phyloP scores from a whole-genome alignment of 305 asterid species.

The Ruellia speciosa region DNA sequence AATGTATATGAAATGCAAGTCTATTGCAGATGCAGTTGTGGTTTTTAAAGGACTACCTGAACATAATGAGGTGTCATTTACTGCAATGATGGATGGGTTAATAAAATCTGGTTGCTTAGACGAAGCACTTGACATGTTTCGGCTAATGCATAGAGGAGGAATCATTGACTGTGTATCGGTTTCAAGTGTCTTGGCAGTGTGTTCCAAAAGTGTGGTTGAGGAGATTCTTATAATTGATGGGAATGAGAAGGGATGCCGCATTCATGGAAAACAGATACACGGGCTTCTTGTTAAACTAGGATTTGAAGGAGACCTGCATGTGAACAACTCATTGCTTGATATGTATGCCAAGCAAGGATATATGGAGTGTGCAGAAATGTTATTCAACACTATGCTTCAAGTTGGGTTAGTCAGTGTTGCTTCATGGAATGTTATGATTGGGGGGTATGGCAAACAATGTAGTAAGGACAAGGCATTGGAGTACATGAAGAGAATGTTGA shows the following conservation, averaged over 20 bases:
- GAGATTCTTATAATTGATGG: conserved; percentile 25
- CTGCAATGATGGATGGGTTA: conserved; percentile 70
- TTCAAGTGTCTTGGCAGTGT: conserved; percentile 57
- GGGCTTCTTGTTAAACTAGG: conserved; percentile 58
- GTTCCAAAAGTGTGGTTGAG: conserved; percentile 38
- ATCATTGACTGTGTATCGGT: conserved; percentile 51
- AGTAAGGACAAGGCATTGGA: conserved; percentile 37
- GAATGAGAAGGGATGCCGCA: conserved; percentile 19
- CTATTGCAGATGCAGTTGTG: conserved; percentile 33
- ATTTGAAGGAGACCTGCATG: conserved; percentile 40
- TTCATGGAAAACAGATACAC: conserved; percentile 52
- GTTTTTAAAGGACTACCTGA: conserved; percentile 54
- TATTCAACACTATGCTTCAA: conserved; percentile 43
- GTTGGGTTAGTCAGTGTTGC: conserved; percentile 37
- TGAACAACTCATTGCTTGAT: conserved; percentile 69
- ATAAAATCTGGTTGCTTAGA: conserved; percentile 41
- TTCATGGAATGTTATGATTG: conserved; percentile 84
- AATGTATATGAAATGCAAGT: conserved; percentile 63
- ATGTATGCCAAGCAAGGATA: conserved; percentile 54
- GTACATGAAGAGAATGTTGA: conserved; percentile 50
- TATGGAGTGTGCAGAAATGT: conserved; percentile 52
- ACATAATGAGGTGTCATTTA: conserved; percentile 73
- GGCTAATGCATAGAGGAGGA: conserved; percentile 47
- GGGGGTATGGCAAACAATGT: conserved; percentile 53
- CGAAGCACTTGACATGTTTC: conserved; percentile 70